Evolutionary conservation across 306 rosid genomes (phyloP), one percentile per base, ranked within the genome.

Genomic region (Sesbania bispinosa): DNA sequence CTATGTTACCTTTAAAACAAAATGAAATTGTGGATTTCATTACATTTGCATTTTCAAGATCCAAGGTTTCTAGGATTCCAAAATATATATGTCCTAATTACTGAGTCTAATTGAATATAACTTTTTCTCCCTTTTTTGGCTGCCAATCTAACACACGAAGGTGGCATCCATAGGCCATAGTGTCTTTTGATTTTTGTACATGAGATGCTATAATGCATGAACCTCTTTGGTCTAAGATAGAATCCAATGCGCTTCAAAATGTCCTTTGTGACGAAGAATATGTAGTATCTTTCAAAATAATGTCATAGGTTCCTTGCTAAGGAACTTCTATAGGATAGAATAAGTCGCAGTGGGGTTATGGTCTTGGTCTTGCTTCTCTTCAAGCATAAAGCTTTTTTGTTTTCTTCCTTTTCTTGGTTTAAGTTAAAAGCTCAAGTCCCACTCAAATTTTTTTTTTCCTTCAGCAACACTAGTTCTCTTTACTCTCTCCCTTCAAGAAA

Each of bases 211-310:
- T 20, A 16, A 79, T 78, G 75, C 78, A 78, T 57, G 86, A 70
- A 79, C 81, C 73, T 65, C 65, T 42, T 20, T 54, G 64, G 81
- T 76, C 81, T 79, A 83, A 59, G 32, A 42, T 69, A 74, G 84
- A 76, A 79, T 75, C 84, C 57, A 66, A 75, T 79, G 67, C 80
- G 39, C 18, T 79, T 41, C 66, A 64, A 70, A 29, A 62, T 42
- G 73, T 58, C 46, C 35, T 19, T 66, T 16, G 60, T 48, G 64
- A 66, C 66, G 24, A 47, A 63, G 32, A 53, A 68, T 47, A 42
- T 55, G 16, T 20, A 53, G 60, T 35, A 67, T 67, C 65, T 58
- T 9, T 36, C 26, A 15, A 23, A 52, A 43, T 27, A 53, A 50
- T 0, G 54, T 9, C 15, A 20, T 26, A 3, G 39, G 30, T 55